Percentiles rank a stretch among this genome's conserved stretches.
These are phyloP conservation scores for Gastrolobium villosum DNA, from an alignment of 306 rosid genomes.

Conservation along the genomic window DNA sequence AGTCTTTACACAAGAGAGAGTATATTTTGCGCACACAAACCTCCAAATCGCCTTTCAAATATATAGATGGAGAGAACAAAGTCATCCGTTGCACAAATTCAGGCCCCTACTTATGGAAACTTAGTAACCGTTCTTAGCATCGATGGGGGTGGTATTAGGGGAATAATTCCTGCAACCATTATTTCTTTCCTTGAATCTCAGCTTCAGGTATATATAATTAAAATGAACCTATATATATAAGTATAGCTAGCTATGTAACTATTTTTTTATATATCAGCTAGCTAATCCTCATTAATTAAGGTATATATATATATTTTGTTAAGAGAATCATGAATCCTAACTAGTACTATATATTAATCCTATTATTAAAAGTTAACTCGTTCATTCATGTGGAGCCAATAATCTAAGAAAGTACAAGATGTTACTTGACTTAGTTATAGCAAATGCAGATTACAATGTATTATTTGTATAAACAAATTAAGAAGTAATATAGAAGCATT, in stretches of 20 bases:
- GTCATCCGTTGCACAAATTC: slow-evolving; percentile 44
- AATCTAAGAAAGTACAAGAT: no score
- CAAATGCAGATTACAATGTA: background rate
- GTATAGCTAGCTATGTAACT: background rate
- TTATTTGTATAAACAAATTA: background rate
- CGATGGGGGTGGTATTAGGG: slow-evolving; percentile 79
- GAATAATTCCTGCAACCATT: slow-evolving; percentile 72
- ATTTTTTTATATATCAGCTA: background rate
- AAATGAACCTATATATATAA: background rate
- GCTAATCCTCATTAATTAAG: background rate
- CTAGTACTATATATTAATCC: no score
- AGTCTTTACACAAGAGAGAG: background rate
- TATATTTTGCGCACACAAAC: slow-evolving; percentile 2
- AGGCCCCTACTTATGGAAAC: slow-evolving; percentile 73
- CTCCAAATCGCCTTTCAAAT: background rate
- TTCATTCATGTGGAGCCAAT: no score
- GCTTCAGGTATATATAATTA: slow-evolving; percentile 62
- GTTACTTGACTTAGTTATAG: no score
- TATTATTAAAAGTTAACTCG: no score
- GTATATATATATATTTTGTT: no score
- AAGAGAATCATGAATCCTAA: no score
- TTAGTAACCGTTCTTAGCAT: slow-evolving; percentile 72
- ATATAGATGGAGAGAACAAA: slow-evolving; percentile 42
- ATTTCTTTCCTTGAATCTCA: slow-evolving; percentile 69
- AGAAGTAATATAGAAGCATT: no score